Base-by-base conservation (phyloP, 306 rosid genomes). In the Cyamopsis tetragonoloba region DNA sequence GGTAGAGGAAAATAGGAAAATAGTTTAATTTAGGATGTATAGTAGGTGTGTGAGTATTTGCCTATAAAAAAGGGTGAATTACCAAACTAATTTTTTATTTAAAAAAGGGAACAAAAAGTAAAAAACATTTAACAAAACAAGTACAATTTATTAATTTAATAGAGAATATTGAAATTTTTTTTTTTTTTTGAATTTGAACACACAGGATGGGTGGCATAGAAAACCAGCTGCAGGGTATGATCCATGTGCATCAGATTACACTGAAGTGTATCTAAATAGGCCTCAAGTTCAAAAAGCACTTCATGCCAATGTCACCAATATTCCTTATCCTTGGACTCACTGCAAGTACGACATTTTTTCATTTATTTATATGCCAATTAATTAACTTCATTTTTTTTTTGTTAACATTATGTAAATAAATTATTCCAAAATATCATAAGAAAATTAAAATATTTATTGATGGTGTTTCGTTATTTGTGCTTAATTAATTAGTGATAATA, bases 201-300 rank as follows among this genome's bases (percentile, higher is more conserved):
- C n/a, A 54, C 53, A 79, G 89, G 47, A 68, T 5, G 26, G 5
- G 1, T 48, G 68, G 86, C 71, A 72, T 30, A 28, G 12, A 70
- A 70, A 22, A 27, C 75, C 56, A 19, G 80, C 74, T 1, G 80
- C 74, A 0, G 83, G 87, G 19, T 85, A 85, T 18, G 89, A 85
- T 77, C 89, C 83, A 4, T 85, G 89, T 38, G 78, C 77, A 34
- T 60, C 82, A 0, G 78, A 67, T 51, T 76, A 82, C 15, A 73
- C 84, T 4, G 75, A 56, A 10, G 19, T 6, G 0, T 85, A 85
- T 60, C 54, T 85, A 8, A 85, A 82, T 53, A 75, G 57, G 18
- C 80, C 83, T 10, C 79, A 82, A 14, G 89, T 85, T 18, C 89
- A 85, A 62, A 47, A 70, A 58, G 85, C 87, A 53, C 14, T 85